phyloP scores from a whole-genome alignment of 352 stramenopile genomes.

The Globisporangium ultimum region DNA sequence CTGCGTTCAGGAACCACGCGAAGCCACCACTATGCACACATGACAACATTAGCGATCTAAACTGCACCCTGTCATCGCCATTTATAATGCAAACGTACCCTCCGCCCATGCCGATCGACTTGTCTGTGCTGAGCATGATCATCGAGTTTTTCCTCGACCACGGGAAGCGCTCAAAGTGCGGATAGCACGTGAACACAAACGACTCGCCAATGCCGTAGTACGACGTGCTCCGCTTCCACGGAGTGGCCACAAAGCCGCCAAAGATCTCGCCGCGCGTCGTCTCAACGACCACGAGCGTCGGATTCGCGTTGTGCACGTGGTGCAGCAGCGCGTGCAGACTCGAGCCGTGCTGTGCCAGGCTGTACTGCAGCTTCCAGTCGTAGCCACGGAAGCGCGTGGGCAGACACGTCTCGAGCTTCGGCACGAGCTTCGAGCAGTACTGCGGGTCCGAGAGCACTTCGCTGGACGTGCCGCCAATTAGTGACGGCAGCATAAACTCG shows the following conservation, averaged over 20 bases:
- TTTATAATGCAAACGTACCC: slow-evolving; percentile 32
- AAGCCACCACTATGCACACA: slow-evolving; percentile 40
- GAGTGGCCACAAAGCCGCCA: slow-evolving; percentile 46
- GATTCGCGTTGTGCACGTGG: slow-evolving; percentile 29
- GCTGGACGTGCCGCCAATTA: slow-evolving; percentile 40
- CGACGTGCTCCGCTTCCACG: slow-evolving; percentile 44
- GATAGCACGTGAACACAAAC: slow-evolving; percentile 68
- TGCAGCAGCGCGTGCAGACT: slow-evolving; percentile 60
- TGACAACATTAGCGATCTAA: neutral
- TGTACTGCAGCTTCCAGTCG: slow-evolving; percentile 70
- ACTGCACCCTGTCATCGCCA: neutral
- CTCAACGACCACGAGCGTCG: slow-evolving; percentile 61
- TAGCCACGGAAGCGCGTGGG: slow-evolving; percentile 42
- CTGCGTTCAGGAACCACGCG: slow-evolving; percentile 63
- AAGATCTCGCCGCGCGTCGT: slow-evolving; percentile 63
- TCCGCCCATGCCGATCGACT: slow-evolving; percentile 71
- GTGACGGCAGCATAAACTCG: slow-evolving; percentile 33
- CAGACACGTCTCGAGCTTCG: slow-evolving; percentile 59
- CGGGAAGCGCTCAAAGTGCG: slow-evolving; percentile 52
- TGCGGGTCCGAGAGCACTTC: slow-evolving; percentile 46
- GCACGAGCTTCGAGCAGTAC: slow-evolving; percentile 40
- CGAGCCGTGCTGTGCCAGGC: slow-evolving; percentile 57
- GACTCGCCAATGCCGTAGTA: slow-evolving; percentile 74
- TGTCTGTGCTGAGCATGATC: slow-evolving; percentile 70
- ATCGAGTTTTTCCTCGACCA: slow-evolving; percentile 66